Evolutionary conservation across 306 rosid species (phyloP).

Genomic region (Lathyrus oleraceus): DNA sequence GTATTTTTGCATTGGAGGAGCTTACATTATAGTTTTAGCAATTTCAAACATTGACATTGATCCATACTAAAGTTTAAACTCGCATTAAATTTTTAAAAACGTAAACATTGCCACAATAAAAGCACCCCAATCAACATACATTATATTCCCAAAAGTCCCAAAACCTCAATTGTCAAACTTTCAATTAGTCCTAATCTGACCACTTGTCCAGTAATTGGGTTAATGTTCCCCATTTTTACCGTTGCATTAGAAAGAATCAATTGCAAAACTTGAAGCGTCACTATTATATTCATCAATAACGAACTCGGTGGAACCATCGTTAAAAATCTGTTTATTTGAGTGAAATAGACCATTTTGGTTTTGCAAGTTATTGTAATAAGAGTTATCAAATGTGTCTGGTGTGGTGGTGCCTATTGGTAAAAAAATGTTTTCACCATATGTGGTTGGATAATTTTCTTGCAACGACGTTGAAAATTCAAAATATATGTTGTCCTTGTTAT

Average conservation of each 20-base stretch:
- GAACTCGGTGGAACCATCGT: constrained; percentile 50
- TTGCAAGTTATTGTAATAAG: constrained; percentile 49
- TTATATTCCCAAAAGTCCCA: background rate
- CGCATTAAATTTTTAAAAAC: background rate
- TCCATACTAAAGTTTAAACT: background rate
- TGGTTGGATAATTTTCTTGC: constrained; percentile 47
- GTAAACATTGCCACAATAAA: background rate
- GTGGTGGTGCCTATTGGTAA: constrained; percentile 45
- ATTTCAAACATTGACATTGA: background rate
- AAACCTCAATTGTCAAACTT: constrained; percentile 35
- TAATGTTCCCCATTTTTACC: constrained; percentile 59
- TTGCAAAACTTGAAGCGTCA: constrained; percentile 21
- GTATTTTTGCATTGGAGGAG: no score
- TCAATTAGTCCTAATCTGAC: constrained; percentile 55
- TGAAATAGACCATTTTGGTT: constrained; percentile 54
- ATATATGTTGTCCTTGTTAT: constrained; percentile 63
- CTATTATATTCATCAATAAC: constrained; percentile 45
- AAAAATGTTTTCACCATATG: constrained; percentile 50
- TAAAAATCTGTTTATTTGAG: constrained; percentile 66
- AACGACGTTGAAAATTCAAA: constrained; percentile 41
- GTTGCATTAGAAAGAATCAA: constrained; percentile 61
- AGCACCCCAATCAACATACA: background rate
- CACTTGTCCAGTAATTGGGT: constrained; percentile 54
- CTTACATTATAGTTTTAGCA: no score
- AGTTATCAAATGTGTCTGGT: constrained; percentile 48